Conservation (phyloP, 2,329 filamentous ascomycete species). For the Corynespora cassiicola region DNA sequence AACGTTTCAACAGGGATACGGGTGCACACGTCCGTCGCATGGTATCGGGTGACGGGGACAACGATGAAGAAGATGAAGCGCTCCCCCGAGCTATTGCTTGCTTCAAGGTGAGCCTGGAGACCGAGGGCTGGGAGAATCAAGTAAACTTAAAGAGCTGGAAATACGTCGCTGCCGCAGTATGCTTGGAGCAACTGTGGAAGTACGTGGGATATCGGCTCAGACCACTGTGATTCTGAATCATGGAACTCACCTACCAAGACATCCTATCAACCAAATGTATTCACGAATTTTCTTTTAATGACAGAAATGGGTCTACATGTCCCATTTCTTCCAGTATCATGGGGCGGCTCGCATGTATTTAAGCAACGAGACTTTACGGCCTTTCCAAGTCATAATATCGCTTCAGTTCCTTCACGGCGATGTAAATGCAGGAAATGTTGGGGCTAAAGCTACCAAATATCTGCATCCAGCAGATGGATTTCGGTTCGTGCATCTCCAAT, state of each 20-base stretch:
- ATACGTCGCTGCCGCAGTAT: slow-evolving; percentile 59
- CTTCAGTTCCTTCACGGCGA: slow-evolving; percentile 1
- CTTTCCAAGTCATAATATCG: too few relatives aligned
- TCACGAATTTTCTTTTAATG: too few relatives aligned
- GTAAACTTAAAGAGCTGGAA: slow-evolving; percentile 56
- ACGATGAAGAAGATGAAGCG: slow-evolving; percentile 45
- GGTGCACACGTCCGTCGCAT: slow-evolving; percentile 54
- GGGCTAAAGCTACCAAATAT: too few relatives aligned
- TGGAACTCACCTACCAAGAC: too few relatives aligned
- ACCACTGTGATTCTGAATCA: too few relatives aligned
- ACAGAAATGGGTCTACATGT: too few relatives aligned
- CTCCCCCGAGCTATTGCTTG: slow-evolving; percentile 60
- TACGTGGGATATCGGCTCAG: slow-evolving; percentile 17
- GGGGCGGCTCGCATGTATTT: too few relatives aligned
- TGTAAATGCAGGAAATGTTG: slow-evolving; percentile 4
- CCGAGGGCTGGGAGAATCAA: slow-evolving; percentile 32
- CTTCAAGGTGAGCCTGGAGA: slow-evolving; percentile 50
- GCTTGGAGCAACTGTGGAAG: slow-evolving; percentile 56
- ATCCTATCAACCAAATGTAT: too few relatives aligned
- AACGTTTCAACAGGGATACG: slow-evolving; percentile 51
- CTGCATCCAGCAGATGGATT: too few relatives aligned
- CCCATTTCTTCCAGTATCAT: too few relatives aligned
- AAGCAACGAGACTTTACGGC: too few relatives aligned
- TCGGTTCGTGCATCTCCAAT: too few relatives aligned
- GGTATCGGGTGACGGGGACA: slow-evolving; percentile 41